Evolutionary conservation across 2,329 filamentous ascomycete species (phyloP), one percentile per base, ranked within the genome.

Genomic region (Colletotrichum abscissum): DNA sequence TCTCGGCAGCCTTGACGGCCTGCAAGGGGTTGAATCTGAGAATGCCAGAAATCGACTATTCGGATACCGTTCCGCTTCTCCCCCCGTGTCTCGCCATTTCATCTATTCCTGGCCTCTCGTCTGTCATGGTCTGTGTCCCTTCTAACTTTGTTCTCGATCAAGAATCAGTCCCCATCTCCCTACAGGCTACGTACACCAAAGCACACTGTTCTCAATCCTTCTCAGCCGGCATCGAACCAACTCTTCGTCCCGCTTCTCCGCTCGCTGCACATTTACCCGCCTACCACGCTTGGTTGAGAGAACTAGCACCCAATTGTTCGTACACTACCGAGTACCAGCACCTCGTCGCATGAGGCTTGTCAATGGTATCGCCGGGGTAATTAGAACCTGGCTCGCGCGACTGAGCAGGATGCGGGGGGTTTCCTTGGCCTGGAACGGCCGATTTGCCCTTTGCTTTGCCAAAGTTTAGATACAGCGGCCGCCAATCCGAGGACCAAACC

Each of bases 221-320:
- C 63, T 63, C 59, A 69, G 49, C 66, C 65, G 66, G 30, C 52
- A 38, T 22, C 46, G 30, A 38, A 8, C 35, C 67, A 52, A 24
- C 55, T 42, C 14, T n/a, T 59, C 77, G 74, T 77, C 76, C 77
- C 75, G 77, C 73, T 72, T 75, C 73, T 78, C 77, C 78, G 76
- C 71, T 75, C 76, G 65, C 69, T 73, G 35, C 66, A 67, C 64
- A 74, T 79, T 78, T 77, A 76, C 56, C 77, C 77, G 75, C 62
- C 60, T n/a, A 14, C 19, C n/a, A 38, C 30, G 35, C 33, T 9
- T 46, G 19, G 16, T 11, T 42, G 19, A 16, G 22, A 19, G 42
- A 46, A 55, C 49, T 24, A 49, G 35, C 55, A 42, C 14, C 30
- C 30, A 49, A 49, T n/a, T 49, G 11, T 35, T 35, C 33, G 33